Percentiles rank a stretch among this genome's conserved stretches.
Conservation (phyloP, 805 yeast genomes). For the Candida insectalens region DNA sequence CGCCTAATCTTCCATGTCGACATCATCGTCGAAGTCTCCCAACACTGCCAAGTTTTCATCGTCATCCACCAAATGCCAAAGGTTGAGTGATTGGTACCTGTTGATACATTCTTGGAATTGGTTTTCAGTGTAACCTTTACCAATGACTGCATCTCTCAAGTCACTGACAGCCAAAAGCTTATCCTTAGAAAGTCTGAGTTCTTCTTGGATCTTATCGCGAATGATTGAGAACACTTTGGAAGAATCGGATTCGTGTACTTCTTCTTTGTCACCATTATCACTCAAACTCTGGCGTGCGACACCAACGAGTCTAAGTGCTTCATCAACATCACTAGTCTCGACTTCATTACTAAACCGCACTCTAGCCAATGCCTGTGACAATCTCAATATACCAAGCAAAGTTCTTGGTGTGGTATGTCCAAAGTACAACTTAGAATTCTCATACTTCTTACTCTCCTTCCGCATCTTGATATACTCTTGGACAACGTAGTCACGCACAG, state of each 20-base stretch:
- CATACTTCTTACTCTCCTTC: constrained; percentile 78
- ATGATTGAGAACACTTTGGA: constrained; percentile 68
- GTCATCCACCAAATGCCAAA: constrained; percentile 71
- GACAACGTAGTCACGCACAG: constrained; percentile 80
- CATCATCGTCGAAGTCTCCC: constrained; percentile 24
- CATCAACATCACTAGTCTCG: constrained; percentile 78
- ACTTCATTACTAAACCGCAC: constrained; percentile 72
- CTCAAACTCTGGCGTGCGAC: constrained; percentile 82
- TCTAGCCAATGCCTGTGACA: constrained; percentile 92
- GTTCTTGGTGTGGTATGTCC: constrained; percentile 96
- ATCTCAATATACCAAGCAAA: constrained; percentile 77
- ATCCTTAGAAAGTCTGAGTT: constrained; percentile 20
- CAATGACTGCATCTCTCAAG: constrained; percentile 55
- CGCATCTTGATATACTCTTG: constrained; percentile 84
- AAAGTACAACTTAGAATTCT: constrained; percentile 68
- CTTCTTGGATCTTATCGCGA: constrained; percentile 29
- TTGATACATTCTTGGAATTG: constrained; percentile 67
- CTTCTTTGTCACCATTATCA: constrained; percentile 35
- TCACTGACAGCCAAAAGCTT: constrained; percentile 32
- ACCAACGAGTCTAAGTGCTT: constrained; percentile 77
- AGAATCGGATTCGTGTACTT: constrained; percentile 53
- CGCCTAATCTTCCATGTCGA: constrained; percentile 26
- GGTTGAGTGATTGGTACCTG: constrained; percentile 61
- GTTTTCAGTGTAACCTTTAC: constrained; percentile 76
- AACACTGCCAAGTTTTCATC: constrained; percentile 50